phyloP scores from a whole-genome alignment of 768 basidiomycete species.

The Mrakia blollopis region DNA sequence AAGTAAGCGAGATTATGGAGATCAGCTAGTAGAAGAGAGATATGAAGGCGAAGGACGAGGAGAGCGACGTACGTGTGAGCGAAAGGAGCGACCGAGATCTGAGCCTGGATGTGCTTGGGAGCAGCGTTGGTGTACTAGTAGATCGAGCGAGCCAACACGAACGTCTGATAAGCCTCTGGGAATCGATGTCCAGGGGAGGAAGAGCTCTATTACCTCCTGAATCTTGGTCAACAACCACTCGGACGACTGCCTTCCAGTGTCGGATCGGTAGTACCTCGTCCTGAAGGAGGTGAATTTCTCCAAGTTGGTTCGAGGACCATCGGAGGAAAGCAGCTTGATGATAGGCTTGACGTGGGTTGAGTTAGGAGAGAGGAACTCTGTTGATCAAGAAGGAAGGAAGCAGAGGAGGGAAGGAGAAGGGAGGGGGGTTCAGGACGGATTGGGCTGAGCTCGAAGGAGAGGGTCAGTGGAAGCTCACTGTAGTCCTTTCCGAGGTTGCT shows the following conservation, averaged over 20 bases:
- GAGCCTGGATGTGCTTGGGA: slow-evolving; percentile 31
- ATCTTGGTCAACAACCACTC: slow-evolving; percentile 69
- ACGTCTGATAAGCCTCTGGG: too few relatives aligned
- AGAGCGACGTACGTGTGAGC: slow-evolving; percentile 49
- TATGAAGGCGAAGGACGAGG: not conserved
- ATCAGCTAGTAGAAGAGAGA: not conserved
- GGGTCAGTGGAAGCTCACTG: not conserved
- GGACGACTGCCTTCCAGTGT: slow-evolving; percentile 74
- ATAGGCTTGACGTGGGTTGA: slow-evolving; percentile 59
- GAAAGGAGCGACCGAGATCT: slow-evolving; percentile 68
- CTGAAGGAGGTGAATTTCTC: slow-evolving; percentile 64
- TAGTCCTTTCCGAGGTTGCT: slow-evolving; percentile 3
- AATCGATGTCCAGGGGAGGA: too few relatives aligned
- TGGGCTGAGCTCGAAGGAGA: not conserved
- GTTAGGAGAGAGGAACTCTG: slow-evolving; percentile 56
- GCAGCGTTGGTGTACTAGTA: slow-evolving; percentile 20
- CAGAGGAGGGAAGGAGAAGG: not conserved
- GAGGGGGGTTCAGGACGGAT: not conserved
- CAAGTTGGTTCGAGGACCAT: slow-evolving; percentile 62
- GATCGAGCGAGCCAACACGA: not conserved
- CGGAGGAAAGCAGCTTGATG: slow-evolving; percentile 61
- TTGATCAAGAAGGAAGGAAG: too few relatives aligned
- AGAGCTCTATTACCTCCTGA: slow-evolving; percentile 53
- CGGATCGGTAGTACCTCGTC: slow-evolving; percentile 59
- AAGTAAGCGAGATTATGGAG: not conserved